Conservation (phyloP, 2,329 filamentous ascomycete genomes). For the Fusarium sp. region DNA sequence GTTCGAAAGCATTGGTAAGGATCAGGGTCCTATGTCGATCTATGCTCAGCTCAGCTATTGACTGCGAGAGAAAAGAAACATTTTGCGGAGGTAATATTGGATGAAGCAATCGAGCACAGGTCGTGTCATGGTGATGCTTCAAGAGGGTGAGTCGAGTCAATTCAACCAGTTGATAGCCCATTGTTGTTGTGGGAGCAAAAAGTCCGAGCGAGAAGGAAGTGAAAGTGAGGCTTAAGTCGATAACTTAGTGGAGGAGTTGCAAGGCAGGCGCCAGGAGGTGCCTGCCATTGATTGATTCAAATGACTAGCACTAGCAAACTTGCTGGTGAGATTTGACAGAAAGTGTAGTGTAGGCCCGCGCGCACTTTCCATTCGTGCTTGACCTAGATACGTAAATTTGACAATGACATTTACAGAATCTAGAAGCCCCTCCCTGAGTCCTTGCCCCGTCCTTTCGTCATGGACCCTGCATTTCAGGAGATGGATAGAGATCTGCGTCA, state of each 20-base stretch:
- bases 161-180: not conserved
- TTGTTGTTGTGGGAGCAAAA: constrained; percentile 3
- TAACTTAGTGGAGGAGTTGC: not conserved
- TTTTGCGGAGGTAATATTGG: not conserved
- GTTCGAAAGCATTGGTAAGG: constrained; percentile 1
- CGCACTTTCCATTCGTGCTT: not conserved
- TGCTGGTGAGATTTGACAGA: constrained; percentile 11
- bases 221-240: constrained; percentile 8
- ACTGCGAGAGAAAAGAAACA: constrained; percentile 3
- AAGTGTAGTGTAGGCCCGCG: not conserved
- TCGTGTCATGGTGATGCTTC: constrained; percentile 23
- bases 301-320: constrained; percentile 8
- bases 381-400: constrained; percentile 1
- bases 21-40: constrained; percentile 13
- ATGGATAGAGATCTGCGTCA: not conserved
- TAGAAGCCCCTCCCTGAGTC: constrained; percentile 11
- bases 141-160: constrained; percentile 7
- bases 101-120: constrained; percentile 19
- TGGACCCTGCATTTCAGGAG: constrained; percentile 15
- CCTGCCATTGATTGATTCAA: constrained; percentile 7
- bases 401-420: constrained; percentile 3
- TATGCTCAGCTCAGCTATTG: constrained; percentile 2
- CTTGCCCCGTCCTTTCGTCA: not conserved
- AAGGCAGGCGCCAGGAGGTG: not conserved
- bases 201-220: not conserved